Base-by-base conservation (phyloP, 345 rosid genomes). In the Arabis hirsuta region DNA sequence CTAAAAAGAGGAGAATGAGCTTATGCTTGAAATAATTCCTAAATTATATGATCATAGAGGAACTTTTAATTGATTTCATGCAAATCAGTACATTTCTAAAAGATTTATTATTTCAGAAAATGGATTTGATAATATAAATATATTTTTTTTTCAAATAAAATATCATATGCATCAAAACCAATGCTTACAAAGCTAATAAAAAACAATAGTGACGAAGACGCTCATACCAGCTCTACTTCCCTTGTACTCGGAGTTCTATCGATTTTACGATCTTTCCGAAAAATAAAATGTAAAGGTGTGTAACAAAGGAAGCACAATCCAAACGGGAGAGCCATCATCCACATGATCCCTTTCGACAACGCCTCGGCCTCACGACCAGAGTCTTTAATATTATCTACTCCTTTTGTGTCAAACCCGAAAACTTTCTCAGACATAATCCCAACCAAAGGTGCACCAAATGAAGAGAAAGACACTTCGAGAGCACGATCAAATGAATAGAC, bases 401-500 rank as follows among this genome's bases (percentile, higher is more conserved):
- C 74, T 71, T 86, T 84, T 2, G 94, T 45, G 52, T 88, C 87
- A 62, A 89, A 94, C 4, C 97, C 97, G 9, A 79, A 89, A 26
- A 83, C 62, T 62, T 77, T 84, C 76, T 94, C 97, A 0, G 98
- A 85, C 67, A 90, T 83, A 71, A 94, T 83, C 4, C 98, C 98
- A 8, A 94, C 97, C 87, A 94, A 78, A 0, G 96, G 97, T 9
- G 97, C 95, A 26, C 95, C 95, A 52, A 94, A 86, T 16, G 98
- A 85, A 10, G 98, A 85, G 72, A 94, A 90, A 0, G 90, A 79
- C 20, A 81, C 94, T 78, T 94, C 96, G 1, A 91, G 89, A 65
- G 97, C 92, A 12, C 98, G 91, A 47, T 94, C 94, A 41, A 90
- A 94, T 0, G 97, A 94, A 43, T 89, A 94, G 64, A 94, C 84